These are phyloP conservation scores for Daldinia vernicosa DNA, from an alignment of 495 filamentous ascomycete species.

Conservation along the genomic window DNA sequence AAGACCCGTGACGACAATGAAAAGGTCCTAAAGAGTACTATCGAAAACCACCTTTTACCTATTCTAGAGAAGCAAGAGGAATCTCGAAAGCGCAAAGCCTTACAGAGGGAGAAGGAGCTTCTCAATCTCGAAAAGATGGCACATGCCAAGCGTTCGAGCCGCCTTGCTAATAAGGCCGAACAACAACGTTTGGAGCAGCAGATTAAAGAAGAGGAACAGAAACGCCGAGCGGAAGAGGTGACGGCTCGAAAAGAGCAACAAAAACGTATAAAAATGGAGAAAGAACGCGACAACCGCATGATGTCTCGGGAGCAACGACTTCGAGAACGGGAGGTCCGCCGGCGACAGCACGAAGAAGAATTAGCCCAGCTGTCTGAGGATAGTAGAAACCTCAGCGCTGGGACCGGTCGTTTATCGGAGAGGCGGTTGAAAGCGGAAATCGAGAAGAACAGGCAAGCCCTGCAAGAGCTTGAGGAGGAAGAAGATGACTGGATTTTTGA, in stretches of 20 bases:
- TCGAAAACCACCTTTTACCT: slow-evolving; percentile 80
- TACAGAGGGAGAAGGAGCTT: slow-evolving; percentile 80
- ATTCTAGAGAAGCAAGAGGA: slow-evolving; percentile 85
- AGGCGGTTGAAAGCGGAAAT: slow-evolving; percentile 80
- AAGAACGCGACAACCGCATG: slow-evolving; percentile 81
- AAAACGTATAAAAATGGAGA: slow-evolving; percentile 69
- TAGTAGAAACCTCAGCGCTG: slow-evolving; percentile 70
- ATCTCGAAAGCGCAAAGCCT: slow-evolving; percentile 71
- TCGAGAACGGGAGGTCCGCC: slow-evolving; percentile 81
- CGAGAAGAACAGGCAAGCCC: slow-evolving; percentile 75
- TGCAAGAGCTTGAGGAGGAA: slow-evolving; percentile 74
- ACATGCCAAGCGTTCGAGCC: slow-evolving; percentile 91
- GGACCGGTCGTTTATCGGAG: slow-evolving; percentile 75
- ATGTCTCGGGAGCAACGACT: slow-evolving; percentile 85
- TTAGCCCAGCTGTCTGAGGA: slow-evolving; percentile 80
- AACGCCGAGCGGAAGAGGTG: slow-evolving; percentile 68
- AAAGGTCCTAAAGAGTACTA: slow-evolving; percentile 71
- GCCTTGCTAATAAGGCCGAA: slow-evolving; percentile 82
- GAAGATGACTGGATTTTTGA: slow-evolving; percentile 95
- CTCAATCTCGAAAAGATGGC: slow-evolving; percentile 83
- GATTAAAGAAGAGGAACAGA: slow-evolving; percentile 74
- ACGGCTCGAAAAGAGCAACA: slow-evolving; percentile 75
- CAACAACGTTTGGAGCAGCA: slow-evolving; percentile 78
- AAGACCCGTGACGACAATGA: slow-evolving; percentile 84
- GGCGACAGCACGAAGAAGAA: slow-evolving; percentile 83